Percentiles rank a stretch among this genome's conserved stretches.
Evolutionary conservation across 1,284 basidiomycete species (phyloP).

Genomic region (Cryptococcus sp.): DNA sequence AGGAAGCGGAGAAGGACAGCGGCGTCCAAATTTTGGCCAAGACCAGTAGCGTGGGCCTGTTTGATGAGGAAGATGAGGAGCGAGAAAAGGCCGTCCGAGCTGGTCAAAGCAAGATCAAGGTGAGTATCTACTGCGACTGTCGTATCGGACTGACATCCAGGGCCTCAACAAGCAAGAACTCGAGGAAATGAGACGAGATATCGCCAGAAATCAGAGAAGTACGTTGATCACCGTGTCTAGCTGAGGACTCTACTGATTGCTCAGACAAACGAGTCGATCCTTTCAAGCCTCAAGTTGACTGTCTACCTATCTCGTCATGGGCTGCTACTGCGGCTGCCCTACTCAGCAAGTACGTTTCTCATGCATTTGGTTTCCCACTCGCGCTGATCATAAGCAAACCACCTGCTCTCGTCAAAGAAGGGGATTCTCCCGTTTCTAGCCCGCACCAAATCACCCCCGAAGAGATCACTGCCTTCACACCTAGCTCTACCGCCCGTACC

Average conservation of each 20-base stretch:
- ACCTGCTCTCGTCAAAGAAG: neutral
- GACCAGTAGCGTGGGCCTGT: conserved; percentile 1
- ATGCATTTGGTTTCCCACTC: too few relatives aligned
- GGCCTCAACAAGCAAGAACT: conserved; percentile 29
- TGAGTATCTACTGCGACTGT: neutral
- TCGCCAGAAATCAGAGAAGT: conserved; percentile 28
- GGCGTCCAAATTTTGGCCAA: neutral
- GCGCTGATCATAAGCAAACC: too few relatives aligned
- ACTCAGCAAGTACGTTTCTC: too few relatives aligned
- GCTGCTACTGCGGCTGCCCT: too few relatives aligned
- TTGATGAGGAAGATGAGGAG: conserved; percentile 10
- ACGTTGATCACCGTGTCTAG: conserved; percentile 3
- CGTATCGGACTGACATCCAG: conserved; percentile 5
- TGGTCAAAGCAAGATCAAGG: conserved; percentile 6
- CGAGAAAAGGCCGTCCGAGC: neutral
- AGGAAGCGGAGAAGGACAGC: conserved; percentile 1
- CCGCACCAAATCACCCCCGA: conserved; percentile 20
- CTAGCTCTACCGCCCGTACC: conserved; percentile 15
- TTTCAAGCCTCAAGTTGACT: conserved; percentile 12
- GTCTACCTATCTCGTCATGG: conserved; percentile 25
- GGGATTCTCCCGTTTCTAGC: conserved; percentile 14
- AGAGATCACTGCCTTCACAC: conserved; percentile 31
- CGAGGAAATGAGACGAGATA: conserved; percentile 23
- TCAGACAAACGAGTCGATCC: conserved; percentile 19
- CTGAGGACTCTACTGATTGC: neutral